These are phyloP conservation scores for Suillus spraguei DNA, from an alignment of 768 basidiomycete genomes.

Conservation along the genomic window DNA sequence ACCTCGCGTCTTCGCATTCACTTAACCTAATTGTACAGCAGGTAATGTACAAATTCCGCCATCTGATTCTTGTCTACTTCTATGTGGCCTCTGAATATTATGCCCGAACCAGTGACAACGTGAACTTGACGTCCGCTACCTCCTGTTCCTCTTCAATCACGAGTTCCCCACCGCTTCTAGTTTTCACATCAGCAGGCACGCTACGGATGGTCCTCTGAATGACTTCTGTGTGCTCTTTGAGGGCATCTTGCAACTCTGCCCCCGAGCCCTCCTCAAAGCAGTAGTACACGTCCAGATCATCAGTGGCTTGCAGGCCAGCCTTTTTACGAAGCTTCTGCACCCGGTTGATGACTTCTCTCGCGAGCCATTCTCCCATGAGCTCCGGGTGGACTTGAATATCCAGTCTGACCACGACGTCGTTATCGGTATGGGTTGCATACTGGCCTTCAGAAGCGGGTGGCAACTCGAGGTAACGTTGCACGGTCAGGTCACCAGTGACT, in stretches of 20 bases:
- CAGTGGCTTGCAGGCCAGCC: slow-evolving; percentile 92
- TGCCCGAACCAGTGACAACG: slow-evolving; percentile 60
- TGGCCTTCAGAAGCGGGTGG: slow-evolving; percentile 60
- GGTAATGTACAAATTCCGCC: slow-evolving; percentile 25
- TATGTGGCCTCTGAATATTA: slow-evolving; percentile 18
- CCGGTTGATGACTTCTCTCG: slow-evolving; percentile 88
- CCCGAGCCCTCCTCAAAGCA: slow-evolving; percentile 71
- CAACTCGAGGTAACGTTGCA: slow-evolving; percentile 89
- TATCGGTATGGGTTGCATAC: slow-evolving; percentile 86
- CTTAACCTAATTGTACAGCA: slow-evolving; percentile 15
- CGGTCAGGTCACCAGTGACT: slow-evolving; percentile 85
- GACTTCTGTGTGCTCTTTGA: slow-evolving; percentile 65
- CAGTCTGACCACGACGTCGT: slow-evolving; percentile 91
- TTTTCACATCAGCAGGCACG: slow-evolving; percentile 61
- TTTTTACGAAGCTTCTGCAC: slow-evolving; percentile 96
- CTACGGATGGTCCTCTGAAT: slow-evolving; percentile 77
- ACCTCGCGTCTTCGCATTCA: not conserved
- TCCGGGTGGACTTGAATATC: slow-evolving; percentile 89
- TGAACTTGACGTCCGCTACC: slow-evolving; percentile 77
- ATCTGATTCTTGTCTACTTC: slow-evolving; percentile 1
- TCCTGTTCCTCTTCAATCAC: slow-evolving; percentile 89
- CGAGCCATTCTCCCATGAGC: slow-evolving; percentile 84
- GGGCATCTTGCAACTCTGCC: slow-evolving; percentile 62
- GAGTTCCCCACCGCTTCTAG: slow-evolving; percentile 50
- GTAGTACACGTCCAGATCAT: slow-evolving; percentile 91